Evolutionary conservation across 352 stramenopile genomes (phyloP), one percentile per base, ranked within the genome.

Genomic region (Globisporangium canariense): DNA sequence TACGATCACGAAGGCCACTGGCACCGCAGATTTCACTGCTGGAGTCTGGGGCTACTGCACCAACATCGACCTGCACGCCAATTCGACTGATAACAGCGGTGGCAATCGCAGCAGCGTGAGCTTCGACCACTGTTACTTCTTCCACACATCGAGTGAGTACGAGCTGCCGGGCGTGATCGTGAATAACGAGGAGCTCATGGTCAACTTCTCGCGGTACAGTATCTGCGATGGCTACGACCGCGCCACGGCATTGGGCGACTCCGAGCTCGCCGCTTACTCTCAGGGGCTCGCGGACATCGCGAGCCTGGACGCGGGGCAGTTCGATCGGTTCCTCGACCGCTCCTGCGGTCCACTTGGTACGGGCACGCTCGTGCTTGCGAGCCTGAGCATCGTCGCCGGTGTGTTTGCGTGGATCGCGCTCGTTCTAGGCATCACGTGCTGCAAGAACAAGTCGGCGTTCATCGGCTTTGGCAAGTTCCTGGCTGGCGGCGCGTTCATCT

Each of bases 61-160:
- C 45, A 76, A 88, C 63, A 62, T 86, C n/a, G 45, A 86, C 64
- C 67, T 88, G 30, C 54, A 60, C 62, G 54, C 49, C 14, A 20
- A 47, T 4, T 58, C 58, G 8, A 58, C 13, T 22, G 16, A 8
- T 49, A 65, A 32, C 55, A 51, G 51, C 58, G n/a, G 36, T 41
- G 36, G 50, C 43, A 59, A 22, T 9, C 40, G 13, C 32, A 58
- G 32, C 60, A 52, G 60, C 45, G 59, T 74, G 32, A 64, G 63
- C 45, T 89, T 88, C 38, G 78, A 90, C 70, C 75, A 83, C 64
- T 90, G 81, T 68, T 90, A 85, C 67, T 78, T 89, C 69, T 90
- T 89, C 71, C 77, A 90, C 66, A 85, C 81, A 13, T 76, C 74
- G 1, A 86, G 74, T 68, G 67, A 85, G 30, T 81, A 80, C 63